Percentiles rank a stretch among this genome's conserved stretches.
Conservation (phyloP, 345 rosid genomes). For the Melaleuca alternifolia region DNA sequence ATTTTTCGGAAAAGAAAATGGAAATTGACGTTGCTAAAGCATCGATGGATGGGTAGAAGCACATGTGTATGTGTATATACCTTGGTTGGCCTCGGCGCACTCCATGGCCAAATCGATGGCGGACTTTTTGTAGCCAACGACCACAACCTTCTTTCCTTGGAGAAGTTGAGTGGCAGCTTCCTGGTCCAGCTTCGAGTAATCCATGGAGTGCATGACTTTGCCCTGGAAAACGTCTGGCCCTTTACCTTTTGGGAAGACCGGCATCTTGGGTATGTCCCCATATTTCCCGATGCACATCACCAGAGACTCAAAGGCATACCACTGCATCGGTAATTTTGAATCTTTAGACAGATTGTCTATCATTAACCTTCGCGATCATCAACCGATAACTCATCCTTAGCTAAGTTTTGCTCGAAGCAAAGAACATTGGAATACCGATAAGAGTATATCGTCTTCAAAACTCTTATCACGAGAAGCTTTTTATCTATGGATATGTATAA, state of each 20-base stretch:
- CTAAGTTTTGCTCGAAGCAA: background rate
- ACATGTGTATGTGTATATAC: constrained; percentile 10
- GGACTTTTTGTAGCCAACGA: constrained; percentile 81
- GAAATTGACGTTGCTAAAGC: background rate
- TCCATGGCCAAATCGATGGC: constrained; percentile 90
- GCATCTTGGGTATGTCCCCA: constrained; percentile 64
- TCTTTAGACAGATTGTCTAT: background rate
- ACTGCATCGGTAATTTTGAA: constrained; percentile 19
- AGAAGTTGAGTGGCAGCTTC: constrained; percentile 49
- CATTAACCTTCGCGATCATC: background rate
- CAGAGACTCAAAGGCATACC: constrained; percentile 68
- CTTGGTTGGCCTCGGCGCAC: constrained; percentile 81
- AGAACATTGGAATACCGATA: background rate
- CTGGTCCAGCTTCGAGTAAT: constrained; percentile 76
- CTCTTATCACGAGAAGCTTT: background rate
- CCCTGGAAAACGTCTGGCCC: constrained; percentile 69
- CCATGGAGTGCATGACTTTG: constrained; percentile 57
- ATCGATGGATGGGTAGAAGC: background rate
- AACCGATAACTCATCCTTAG: background rate
- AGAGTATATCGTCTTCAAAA: background rate
- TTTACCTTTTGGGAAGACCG: constrained; percentile 36
- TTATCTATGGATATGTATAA: background rate
- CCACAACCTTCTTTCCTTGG: constrained; percentile 49
- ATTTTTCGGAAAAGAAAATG: background rate
- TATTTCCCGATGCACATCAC: constrained; percentile 72